Evolutionary conservation across 148 eudicot genomes (phyloP).

Genomic region (Euryodendron excelsum): DNA sequence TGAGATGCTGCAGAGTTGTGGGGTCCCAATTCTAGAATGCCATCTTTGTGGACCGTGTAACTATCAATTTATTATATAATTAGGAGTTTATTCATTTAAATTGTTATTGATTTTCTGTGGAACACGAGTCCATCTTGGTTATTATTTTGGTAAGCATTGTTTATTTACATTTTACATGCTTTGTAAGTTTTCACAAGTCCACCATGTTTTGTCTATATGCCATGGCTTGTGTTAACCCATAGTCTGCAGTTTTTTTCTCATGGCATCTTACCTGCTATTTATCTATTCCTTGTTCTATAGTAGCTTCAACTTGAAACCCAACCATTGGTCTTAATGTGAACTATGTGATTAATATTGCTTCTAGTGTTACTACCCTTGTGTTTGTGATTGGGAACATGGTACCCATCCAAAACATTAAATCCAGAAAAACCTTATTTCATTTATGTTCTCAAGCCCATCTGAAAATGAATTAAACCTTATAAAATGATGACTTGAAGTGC

Average conservation of each 20-base stretch:
- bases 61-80: too few species aligned
- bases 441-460: neutral
- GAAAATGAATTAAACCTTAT: neutral
- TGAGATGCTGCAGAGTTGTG: neutral
- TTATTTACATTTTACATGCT: too few species aligned
- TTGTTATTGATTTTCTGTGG: neutral
- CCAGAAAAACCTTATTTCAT: neutral
- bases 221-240: neutral
- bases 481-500: neutral
- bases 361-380: neutral
- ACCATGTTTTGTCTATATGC: neutral
- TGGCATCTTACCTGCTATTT: neutral
- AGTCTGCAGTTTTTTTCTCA: neutral
- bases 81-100: too few species aligned
- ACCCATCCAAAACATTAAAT: neutral
- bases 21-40: neutral
- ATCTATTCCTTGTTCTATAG: neutral
- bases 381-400: neutral
- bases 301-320: neutral
- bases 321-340: neutral
- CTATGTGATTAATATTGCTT: neutral
- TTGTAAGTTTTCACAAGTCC: too few species aligned
- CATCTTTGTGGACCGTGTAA: too few species aligned
- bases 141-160: neutral
- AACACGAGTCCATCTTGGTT: neutral